phyloP scores from a whole-genome alignment of 2,329 filamentous ascomycete species.

The Monosporascus sp. region DNA sequence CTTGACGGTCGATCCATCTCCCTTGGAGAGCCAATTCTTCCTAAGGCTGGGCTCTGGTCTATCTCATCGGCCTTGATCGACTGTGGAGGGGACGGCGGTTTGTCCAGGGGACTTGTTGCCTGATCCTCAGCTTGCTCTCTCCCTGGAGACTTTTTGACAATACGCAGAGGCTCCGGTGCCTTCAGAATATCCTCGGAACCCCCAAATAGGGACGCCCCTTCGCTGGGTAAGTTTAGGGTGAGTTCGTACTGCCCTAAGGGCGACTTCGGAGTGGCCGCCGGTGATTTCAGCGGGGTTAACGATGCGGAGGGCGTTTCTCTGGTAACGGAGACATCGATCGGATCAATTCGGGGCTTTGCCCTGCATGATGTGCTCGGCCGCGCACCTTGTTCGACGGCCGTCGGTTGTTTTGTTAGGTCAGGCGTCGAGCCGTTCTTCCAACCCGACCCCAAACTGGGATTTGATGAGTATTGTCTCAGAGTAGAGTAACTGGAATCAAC shows the following conservation, averaged over 20 bases:
- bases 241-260: conserved; percentile 37
- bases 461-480: conserved; percentile 22
- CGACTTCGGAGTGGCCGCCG: conserved; percentile 27
- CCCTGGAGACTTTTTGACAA: conserved; percentile 13
- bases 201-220: conserved; percentile 22
- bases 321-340: conserved; percentile 41
- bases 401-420: conserved; percentile 28
- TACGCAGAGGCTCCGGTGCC: conserved; percentile 16
- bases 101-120: conserved; percentile 8
- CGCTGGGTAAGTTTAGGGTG: conserved; percentile 22
- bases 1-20: conserved; percentile 15
- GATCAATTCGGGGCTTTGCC: conserved; percentile 38
- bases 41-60: conserved; percentile 6
- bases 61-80: conserved; percentile 23
- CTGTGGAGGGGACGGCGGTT: conserved; percentile 30
- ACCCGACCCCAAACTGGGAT: conserved; percentile 25
- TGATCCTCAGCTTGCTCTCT: conserved; percentile 3
- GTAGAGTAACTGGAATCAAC: conserved; percentile 15
- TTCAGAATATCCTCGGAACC: conserved; percentile 22
- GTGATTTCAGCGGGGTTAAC: conserved; percentile 8
- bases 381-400: conserved; percentile 23
- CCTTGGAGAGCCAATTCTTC: conserved; percentile 6
- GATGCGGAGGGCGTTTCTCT: conserved; percentile 21
- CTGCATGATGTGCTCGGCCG: conserved; percentile 28
- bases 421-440: conserved; percentile 29